Conservation (phyloP, 2,329 filamentous ascomycete species). For the Ceratocystis lukuohia region DNA sequence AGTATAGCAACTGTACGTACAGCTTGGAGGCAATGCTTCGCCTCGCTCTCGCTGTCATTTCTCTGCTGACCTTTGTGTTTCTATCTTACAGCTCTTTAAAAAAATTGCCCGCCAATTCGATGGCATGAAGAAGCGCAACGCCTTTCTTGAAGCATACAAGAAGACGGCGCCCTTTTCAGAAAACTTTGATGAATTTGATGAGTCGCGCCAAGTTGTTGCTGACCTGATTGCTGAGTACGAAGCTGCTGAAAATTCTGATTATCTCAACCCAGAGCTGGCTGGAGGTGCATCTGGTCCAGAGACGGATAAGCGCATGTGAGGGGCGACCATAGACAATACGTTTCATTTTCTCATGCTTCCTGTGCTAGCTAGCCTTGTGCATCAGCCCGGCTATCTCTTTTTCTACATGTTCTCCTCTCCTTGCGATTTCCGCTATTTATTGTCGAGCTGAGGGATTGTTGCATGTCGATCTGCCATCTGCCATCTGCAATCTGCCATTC, state of each 20-base stretch:
- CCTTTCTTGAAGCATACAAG: slow-evolving; percentile 92
- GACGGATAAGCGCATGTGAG: slow-evolving; percentile 16
- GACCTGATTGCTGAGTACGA: slow-evolving; percentile 92
- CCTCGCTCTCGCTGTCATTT: not conserved
- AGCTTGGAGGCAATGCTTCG: too few relatives aligned
- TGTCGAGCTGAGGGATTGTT: not conserved
- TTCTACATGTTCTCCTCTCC: not conserved
- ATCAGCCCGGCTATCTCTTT: too few relatives aligned
- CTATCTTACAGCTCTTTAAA: slow-evolving; percentile 59
- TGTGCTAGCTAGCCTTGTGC: not conserved
- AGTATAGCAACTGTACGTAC: slow-evolving; percentile 63
- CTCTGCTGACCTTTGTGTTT: not conserved
- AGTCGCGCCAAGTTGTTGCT: slow-evolving; percentile 78
- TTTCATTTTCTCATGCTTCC: not conserved
- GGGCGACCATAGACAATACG: not conserved
- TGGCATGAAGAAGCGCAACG: slow-evolving; percentile 86
- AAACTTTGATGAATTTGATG: slow-evolving; percentile 86
- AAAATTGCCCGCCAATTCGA: slow-evolving; percentile 88
- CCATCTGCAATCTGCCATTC: too few relatives aligned
- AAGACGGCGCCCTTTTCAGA: slow-evolving; percentile 88
- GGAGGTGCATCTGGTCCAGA: slow-evolving; percentile 28
- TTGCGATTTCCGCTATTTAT: not conserved
- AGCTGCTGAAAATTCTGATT: slow-evolving; percentile 80
- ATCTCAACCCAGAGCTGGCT: slow-evolving; percentile 61
- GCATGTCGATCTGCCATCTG: not conserved